Conservation (phyloP, 345 rosid species). For the Moricandia arvensis region DNA sequence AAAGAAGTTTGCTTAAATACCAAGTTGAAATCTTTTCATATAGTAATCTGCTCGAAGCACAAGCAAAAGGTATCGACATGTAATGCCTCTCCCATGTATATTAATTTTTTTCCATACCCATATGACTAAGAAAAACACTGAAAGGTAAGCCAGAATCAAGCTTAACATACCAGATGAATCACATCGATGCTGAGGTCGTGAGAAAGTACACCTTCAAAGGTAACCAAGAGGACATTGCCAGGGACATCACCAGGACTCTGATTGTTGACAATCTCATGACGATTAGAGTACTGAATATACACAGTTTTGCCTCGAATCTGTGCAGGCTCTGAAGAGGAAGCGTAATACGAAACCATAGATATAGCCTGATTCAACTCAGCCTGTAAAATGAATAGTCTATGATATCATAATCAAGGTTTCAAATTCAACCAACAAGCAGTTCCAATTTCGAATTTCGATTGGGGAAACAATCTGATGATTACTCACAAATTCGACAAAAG, state of each 20-base stretch:
- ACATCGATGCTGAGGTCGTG: constrained; percentile 92
- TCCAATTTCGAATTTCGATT: too few relatives aligned
- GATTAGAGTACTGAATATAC: constrained; percentile 90
- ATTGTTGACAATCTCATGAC: constrained; percentile 94
- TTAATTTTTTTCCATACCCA: too few relatives aligned
- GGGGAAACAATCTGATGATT: background rate
- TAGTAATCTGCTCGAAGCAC: constrained; percentile 7
- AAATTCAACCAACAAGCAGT: too few relatives aligned
- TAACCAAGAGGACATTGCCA: constrained; percentile 89
- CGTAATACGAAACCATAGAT: constrained; percentile 93
- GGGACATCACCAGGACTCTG: constrained; percentile 97
- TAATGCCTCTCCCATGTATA: too few relatives aligned
- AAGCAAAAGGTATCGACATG: too few relatives aligned
- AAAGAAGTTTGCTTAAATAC: background rate
- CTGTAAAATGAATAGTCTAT: constrained; percentile 39
- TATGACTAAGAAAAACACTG: too few relatives aligned
- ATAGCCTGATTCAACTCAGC: constrained; percentile 88
- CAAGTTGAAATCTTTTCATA: background rate
- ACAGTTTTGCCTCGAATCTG: constrained; percentile 94
- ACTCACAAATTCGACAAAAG: constrained; percentile 88
- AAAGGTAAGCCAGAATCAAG: constrained; percentile 1
- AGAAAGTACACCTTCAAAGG: constrained; percentile 93
- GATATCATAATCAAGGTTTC: too few relatives aligned
- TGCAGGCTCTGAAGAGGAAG: constrained; percentile 96
- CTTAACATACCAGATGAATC: constrained; percentile 76